Evolutionary conservation across 1,284 basidiomycete genomes (phyloP).

Genomic region (Leccinum subatratum): DNA sequence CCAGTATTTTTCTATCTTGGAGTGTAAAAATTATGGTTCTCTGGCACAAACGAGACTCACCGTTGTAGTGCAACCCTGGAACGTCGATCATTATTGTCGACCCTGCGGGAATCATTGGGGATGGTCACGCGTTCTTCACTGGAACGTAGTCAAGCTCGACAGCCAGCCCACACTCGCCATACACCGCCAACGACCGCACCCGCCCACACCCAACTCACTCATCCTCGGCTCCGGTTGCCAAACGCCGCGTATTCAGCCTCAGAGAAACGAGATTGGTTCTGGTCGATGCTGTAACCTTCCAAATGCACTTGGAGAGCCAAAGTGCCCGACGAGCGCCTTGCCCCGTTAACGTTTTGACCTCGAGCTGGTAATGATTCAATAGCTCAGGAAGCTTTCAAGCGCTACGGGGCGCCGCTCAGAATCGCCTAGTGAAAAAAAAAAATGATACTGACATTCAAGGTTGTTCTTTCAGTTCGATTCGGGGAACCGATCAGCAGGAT

Average conservation of each 20-base stretch:
- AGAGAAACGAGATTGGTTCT: background rate
- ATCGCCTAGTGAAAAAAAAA: no score
- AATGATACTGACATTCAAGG: no score
- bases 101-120: background rate
- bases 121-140: background rate
- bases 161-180: conserved; percentile 53
- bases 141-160: conserved; percentile 47
- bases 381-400: background rate
- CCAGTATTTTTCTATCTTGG: background rate
- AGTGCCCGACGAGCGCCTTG: background rate
- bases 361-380: background rate
- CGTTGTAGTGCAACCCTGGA: background rate
- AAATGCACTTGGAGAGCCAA: background rate
- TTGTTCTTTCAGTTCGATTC: no score
- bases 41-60: background rate
- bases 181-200: conserved; percentile 56
- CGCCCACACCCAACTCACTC: conserved; percentile 66
- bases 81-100: conserved; percentile 1
- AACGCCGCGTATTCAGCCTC: background rate
- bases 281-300: background rate
- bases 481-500: no score
- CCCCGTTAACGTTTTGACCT: background rate
- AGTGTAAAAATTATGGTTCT: background rate
- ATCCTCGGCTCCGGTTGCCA: conserved; percentile 60
- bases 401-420: no score